Base-by-base conservation (phyloP, 2,329 filamentous ascomycete species). In the Cercospora sp. region DNA sequence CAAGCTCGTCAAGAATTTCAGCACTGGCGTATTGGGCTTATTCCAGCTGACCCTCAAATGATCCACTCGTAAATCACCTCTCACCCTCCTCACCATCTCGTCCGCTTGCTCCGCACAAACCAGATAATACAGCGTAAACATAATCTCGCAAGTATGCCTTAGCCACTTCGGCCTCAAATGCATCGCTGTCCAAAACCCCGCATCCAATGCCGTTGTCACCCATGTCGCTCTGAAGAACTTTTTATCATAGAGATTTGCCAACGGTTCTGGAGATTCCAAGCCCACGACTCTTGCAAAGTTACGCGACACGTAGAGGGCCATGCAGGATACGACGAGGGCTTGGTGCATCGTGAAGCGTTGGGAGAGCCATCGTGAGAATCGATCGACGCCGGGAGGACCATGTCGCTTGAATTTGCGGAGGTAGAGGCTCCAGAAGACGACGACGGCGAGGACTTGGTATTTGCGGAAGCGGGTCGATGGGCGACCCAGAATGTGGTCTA, bases 151-250 rank as follows among this genome's bases (percentile, higher is more conserved):
- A 13, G 97, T 77, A 78, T 98, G 94, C 45, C 93, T 86, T 51
- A 97, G 74, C 88, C 91, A 94, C 75, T 91, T 93, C 59, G 85
- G 85, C 66, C 87, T 88, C 71, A 99, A 94, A 75, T 89, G 90
- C 95, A 99, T 99, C 37, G 95, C 95, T 0, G 93, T 97, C 95
- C 95, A 99, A 80, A 97, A 99, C 1, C 95, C 95, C 5, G 95
- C 95, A 75, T 99, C 95, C 69, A 99, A 82, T 0, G 93, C 95
- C 0, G 95, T 99, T 63, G 95, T 89, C 16, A 98, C 88, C 95
- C 95, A 99, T 77, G 95, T 99, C 65, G 95, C 95, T 60, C 95
- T 90, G 79, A 97, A 99, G 82, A 96, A 99, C 30, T 91, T 89
- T 62, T 92, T 86, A 65, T 92, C 93, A 82, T 99, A 99, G 79